Conservation (phyloP, 805 yeast genomes). For the Saturnispora besseyi region DNA sequence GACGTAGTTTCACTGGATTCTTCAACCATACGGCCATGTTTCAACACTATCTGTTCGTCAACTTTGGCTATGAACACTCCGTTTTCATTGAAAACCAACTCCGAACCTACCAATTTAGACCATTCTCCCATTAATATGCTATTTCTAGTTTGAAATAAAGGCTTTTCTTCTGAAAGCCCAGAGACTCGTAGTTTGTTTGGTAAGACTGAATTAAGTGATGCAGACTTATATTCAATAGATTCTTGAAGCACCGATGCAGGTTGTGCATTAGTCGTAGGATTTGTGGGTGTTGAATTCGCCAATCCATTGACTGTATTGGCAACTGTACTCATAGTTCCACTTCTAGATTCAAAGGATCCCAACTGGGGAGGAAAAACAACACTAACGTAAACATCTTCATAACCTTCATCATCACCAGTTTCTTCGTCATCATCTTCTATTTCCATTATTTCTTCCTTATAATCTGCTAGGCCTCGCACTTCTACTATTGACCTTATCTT, state of each 20-base stretch:
- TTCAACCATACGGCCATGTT: slow-evolving; percentile 25
- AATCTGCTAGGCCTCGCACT: slow-evolving; percentile 21
- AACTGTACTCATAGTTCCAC: slow-evolving; percentile 15
- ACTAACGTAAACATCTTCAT: slow-evolving; percentile 43
- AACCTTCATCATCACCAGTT: slow-evolving; percentile 23
- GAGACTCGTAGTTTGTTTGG: slow-evolving; percentile 36
- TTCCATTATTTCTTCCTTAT: slow-evolving; percentile 2
- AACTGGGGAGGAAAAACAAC: slow-evolving; percentile 39
- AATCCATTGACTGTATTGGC: background rate
- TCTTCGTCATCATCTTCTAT: slow-evolving; percentile 4
- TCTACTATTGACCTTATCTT: slow-evolving; percentile 11
- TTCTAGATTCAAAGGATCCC: slow-evolving; percentile 17
- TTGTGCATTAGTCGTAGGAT: background rate
- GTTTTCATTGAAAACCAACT: slow-evolving; percentile 29
- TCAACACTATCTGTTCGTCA: slow-evolving; percentile 23
- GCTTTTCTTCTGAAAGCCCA: slow-evolving; percentile 46
- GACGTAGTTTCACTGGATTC: slow-evolving; percentile 17
- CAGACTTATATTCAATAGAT: slow-evolving; percentile 11
- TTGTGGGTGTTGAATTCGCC: background rate
- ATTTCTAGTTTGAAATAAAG: slow-evolving; percentile 49
- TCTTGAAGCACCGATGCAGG: slow-evolving; percentile 8
- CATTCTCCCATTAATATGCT: slow-evolving; percentile 66
- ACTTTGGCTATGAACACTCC: slow-evolving; percentile 27
- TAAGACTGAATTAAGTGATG: slow-evolving; percentile 7
- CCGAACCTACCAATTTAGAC: slow-evolving; percentile 76